Base-by-base conservation (phyloP, 148 eudicot genomes). In the Pharnaceum exiguum region DNA sequence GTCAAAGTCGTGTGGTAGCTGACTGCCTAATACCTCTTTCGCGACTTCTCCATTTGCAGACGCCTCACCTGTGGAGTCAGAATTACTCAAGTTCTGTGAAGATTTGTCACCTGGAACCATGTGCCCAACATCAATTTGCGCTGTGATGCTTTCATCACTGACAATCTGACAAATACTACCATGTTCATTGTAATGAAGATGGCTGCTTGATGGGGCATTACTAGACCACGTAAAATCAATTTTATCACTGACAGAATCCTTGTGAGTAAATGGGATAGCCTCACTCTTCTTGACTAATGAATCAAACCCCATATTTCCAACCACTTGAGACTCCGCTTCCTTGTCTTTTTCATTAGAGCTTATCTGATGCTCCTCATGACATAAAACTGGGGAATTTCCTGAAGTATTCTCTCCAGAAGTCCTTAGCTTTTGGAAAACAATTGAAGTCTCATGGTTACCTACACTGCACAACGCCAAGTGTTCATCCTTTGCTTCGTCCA, bases 151-250 rank as follows among this genome's bases (percentile, higher is more conserved):
- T 60, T 29, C 42, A 27, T 32, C 28, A 38, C 16, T 5, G 23
- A 55, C 40, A 22, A 23, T 27, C 18, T 55, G 67, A 46, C 37
- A 26, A 4, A 38, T 15, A 38, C 10, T 29, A 46, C 51, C 11
- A 3, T 60, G 51, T 60, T 51, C 46, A 48, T 55, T 54, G 42
- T 36, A 59, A 36, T 60, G 60, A 32, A 25, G 24, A 4, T 42
- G 36, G 28, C 57, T 51, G 35, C 27, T 73, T 44, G 53, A 66
- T 69, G 53, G 19, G 56, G 36, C 49, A 12, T 70, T 60, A 29
- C 17, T 36, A 15, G 32, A 25, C 47, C 10, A 24, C 22, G 27
- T 43, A 19, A 11, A 17, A 49, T 44, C 52, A 51, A 57, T 43
- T 13, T 18, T 60, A 21, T 23, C 5, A n/a, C 45, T 26, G 29